A percentile compares a stretch with the other conserved stretches of the same genome.
phyloP scores from a whole-genome alignment of 2,329 filamentous ascomycete genomes.

The Lasiodiplodia gonubiensis region DNA sequence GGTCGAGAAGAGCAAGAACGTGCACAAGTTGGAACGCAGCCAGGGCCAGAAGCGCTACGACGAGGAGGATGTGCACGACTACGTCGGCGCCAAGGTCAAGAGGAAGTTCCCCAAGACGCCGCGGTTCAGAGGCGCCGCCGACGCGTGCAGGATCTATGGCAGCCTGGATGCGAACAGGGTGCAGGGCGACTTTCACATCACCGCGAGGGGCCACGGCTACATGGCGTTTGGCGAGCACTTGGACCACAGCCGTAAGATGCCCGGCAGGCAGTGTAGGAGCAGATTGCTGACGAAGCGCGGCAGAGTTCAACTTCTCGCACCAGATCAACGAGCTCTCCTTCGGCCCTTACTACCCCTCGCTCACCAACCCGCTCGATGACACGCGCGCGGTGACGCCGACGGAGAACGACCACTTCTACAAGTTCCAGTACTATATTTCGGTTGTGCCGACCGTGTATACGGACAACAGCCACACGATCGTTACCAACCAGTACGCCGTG shows the following conservation, averaged over 20 bases:
- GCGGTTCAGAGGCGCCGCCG: constrained; percentile 61
- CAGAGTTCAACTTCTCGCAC: constrained; percentile 97
- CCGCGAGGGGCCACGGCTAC: constrained; percentile 94
- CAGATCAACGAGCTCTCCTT: constrained; percentile 96
- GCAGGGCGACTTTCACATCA: constrained; percentile 97
- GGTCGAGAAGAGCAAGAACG: constrained; percentile 71
- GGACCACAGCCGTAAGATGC: constrained; percentile 73
- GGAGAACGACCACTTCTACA: constrained; percentile 73
- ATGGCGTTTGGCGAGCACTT: constrained; percentile 78
- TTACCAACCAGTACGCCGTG: constrained; percentile 97
- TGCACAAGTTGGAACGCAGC: constrained; percentile 53
- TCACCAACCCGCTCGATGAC: constrained; percentile 91
- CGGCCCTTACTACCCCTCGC: constrained; percentile 92
- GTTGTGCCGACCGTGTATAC: constrained; percentile 94
- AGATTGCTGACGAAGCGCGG: background rate
- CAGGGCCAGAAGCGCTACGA: constrained; percentile 54
- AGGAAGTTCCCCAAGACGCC: constrained; percentile 76
- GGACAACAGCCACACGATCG: constrained; percentile 65
- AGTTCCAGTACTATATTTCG: constrained; percentile 97
- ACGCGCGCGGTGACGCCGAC: constrained; percentile 75
- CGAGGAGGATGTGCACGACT: constrained; percentile 90
- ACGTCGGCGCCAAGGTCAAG: constrained; percentile 75
- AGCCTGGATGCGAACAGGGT: constrained; percentile 94
- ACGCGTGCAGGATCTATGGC: constrained; percentile 89
- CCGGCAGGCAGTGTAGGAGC: no score